Conservation (phyloP, 768 basidiomycete genomes). For the Podaxis sp. region DNA sequence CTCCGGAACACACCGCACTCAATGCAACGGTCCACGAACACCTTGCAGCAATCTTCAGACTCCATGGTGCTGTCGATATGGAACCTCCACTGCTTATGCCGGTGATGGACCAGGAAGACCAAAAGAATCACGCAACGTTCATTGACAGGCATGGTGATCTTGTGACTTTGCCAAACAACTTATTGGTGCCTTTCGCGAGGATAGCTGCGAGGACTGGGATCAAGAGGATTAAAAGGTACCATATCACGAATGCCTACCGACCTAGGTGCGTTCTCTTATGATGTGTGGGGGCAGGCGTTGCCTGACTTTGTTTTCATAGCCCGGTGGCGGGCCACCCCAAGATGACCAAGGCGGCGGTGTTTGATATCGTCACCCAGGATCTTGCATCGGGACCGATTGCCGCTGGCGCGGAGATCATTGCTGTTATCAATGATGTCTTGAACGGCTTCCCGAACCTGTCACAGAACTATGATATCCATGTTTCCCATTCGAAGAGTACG, state of each 20-base stretch:
- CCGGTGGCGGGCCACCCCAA: constrained; percentile 72
- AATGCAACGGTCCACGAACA: constrained; percentile 77
- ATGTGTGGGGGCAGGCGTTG: not conserved
- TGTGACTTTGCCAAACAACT: constrained; percentile 69
- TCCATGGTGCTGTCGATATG: constrained; percentile 89
- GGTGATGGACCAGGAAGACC: constrained; percentile 58
- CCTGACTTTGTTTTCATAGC: constrained; percentile 30
- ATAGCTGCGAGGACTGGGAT: constrained; percentile 67
- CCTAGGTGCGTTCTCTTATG: constrained; percentile 48
- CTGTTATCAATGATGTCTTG: constrained; percentile 64
- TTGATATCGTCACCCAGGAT: constrained; percentile 84
- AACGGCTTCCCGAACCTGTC: constrained; percentile 70
- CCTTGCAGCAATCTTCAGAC: constrained; percentile 72
- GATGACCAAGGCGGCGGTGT: constrained; percentile 68
- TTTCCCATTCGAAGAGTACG: constrained; percentile 78
- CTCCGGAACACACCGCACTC: constrained; percentile 68
- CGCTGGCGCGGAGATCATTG: constrained; percentile 72
- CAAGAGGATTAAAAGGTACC: constrained; percentile 79
- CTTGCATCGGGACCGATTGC: constrained; percentile 59
- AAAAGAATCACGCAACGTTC: constrained; percentile 64
- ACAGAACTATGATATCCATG: constrained; percentile 69
- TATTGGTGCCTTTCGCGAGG: constrained; percentile 77
- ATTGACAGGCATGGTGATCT: constrained; percentile 81
- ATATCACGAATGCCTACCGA: constrained; percentile 70
- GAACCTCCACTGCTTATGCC: constrained; percentile 86